Conservation (phyloP, 331 rosid genomes). For the Malus hybrid region DNA sequence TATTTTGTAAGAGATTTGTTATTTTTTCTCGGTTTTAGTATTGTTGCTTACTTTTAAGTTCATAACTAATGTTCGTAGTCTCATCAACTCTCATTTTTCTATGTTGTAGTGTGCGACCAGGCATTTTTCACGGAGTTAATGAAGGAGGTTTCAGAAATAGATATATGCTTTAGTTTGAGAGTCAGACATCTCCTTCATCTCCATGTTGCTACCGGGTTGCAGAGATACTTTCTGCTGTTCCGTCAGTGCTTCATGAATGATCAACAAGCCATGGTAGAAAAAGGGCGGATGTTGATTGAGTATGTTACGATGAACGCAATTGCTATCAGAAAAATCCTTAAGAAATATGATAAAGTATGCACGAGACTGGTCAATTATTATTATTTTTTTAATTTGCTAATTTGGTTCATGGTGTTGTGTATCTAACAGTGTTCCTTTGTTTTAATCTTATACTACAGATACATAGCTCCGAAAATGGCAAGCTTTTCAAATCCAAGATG, state of each 20-base stretch:
- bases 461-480: constrained; percentile 71
- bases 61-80: neutral
- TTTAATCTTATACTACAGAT: constrained; percentile 34
- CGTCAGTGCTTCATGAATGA: constrained; percentile 62
- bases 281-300: constrained; percentile 69
- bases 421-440: neutral
- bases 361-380: neutral
- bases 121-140: constrained; percentile 69
- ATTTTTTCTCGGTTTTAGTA: neutral
- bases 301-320: constrained; percentile 78
- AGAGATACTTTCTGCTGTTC: constrained; percentile 49
- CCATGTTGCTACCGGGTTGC: constrained; percentile 65
- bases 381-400: neutral
- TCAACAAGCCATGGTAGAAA: constrained; percentile 43
- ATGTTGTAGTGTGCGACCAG: constrained; percentile 62
- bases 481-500: constrained; percentile 70
- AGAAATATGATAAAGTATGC: constrained; percentile 90
- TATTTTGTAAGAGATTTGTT: neutral
- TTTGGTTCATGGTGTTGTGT: neutral
- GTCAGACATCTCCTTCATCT: constrained; percentile 78
- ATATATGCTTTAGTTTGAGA: constrained; percentile 61
- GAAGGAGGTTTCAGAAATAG: constrained; percentile 78
- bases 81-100: neutral
- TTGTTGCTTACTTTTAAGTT: neutral
- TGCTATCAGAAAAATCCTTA: constrained; percentile 77